phyloP scores from a whole-genome alignment of 768 basidiomycete species.

The Chalciporus sphaerocephalus region DNA sequence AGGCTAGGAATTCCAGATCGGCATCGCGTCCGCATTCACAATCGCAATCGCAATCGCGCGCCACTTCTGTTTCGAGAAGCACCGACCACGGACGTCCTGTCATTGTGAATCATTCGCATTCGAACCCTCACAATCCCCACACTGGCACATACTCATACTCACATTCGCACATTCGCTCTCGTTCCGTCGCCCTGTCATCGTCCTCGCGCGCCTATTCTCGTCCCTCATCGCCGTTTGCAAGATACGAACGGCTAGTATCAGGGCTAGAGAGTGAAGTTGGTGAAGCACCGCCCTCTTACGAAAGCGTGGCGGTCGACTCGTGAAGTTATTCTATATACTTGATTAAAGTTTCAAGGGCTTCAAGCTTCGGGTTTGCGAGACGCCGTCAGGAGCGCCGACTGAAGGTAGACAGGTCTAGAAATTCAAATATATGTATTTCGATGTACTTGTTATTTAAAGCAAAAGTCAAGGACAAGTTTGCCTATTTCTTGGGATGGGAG shows the following conservation, averaged over 20 bases:
- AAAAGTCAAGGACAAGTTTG: too few relatives aligned
- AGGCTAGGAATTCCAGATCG: background rate
- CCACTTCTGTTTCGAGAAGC: background rate
- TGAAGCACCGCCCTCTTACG: constrained; percentile 71
- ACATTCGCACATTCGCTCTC: background rate
- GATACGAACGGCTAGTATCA: constrained; percentile 79
- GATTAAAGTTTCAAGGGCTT: background rate
- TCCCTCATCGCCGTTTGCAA: constrained; percentile 30
- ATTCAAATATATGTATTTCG: too few relatives aligned
- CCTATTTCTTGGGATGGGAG: background rate
- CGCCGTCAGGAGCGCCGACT: background rate
- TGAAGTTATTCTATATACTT: constrained; percentile 1
- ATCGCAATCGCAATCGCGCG: background rate
- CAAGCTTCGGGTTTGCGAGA: background rate
- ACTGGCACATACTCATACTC: background rate
- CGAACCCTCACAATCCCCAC: too few relatives aligned
- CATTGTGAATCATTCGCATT: background rate
- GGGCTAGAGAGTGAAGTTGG: constrained; percentile 83
- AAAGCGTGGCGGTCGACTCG: constrained; percentile 17
- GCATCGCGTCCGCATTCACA: background rate
- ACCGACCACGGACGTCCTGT: background rate
- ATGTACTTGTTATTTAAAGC: too few relatives aligned
- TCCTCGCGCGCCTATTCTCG: background rate
- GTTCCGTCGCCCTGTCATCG: too few relatives aligned
- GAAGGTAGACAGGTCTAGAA: too few relatives aligned